phyloP scores from a whole-genome alignment of 2,329 filamentous ascomycete species.

The Meredithiella fracta region DNA sequence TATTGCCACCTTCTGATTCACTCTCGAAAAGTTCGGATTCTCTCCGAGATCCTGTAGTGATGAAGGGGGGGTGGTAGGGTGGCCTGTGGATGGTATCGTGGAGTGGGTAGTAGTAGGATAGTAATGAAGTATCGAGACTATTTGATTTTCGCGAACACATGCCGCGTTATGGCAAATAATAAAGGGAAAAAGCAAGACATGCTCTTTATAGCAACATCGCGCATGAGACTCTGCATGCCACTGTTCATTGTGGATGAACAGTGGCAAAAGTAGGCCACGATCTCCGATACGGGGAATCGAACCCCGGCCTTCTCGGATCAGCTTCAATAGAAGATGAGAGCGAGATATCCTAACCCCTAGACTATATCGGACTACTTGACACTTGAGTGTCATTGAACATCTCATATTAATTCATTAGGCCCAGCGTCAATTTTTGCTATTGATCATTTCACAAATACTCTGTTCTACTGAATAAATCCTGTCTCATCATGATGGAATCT shows the following conservation, averaged over 20 bases:
- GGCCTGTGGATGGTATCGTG: background rate
- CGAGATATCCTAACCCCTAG: background rate
- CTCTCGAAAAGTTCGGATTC: background rate
- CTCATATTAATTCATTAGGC: background rate
- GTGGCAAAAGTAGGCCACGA: background rate
- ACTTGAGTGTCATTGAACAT: background rate
- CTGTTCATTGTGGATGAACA: background rate
- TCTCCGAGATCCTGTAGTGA: background rate
- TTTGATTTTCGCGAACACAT: too few species aligned
- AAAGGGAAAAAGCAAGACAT: too few species aligned
- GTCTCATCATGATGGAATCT: too few species aligned
- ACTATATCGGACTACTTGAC: background rate
- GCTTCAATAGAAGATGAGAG: background rate
- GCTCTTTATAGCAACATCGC: too few species aligned
- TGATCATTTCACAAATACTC: background rate
- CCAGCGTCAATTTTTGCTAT: background rate
- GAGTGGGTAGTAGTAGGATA: background rate
- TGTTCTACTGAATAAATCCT: too few species aligned
- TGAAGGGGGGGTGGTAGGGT: background rate
- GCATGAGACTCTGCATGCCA: background rate
- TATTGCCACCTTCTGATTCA: background rate
- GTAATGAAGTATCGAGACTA: too few species aligned
- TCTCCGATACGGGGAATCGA: conserved; percentile 17
- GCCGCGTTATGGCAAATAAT: too few species aligned
- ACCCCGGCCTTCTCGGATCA: conserved; percentile 17